These are phyloP conservation scores for Alternaria conjuncta DNA, from an alignment of 2,329 filamentous ascomycete species.

Conservation along the genomic window DNA sequence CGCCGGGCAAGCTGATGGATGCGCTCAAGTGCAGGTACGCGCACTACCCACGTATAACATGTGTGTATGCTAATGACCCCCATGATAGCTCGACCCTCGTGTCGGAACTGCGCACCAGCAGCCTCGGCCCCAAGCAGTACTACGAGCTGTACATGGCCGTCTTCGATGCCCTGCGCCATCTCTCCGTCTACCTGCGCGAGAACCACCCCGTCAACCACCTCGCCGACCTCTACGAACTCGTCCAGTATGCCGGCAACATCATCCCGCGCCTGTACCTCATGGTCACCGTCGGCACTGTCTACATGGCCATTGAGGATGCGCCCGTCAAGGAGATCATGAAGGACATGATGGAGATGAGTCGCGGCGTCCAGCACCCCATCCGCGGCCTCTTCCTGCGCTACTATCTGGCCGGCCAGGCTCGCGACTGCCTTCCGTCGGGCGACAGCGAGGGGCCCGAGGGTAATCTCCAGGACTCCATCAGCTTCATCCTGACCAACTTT, in stretches of 20 bases:
- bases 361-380: slow-evolving; percentile 95
- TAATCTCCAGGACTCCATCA: slow-evolving; percentile 96
- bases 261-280: slow-evolving; percentile 96
- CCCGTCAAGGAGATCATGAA: slow-evolving; percentile 99
- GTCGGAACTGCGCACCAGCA: slow-evolving; percentile 96
- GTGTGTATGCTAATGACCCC: slow-evolving; percentile 8
- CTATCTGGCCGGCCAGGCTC: slow-evolving; percentile 92
- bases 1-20: slow-evolving; percentile 98
- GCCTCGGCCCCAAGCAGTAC: slow-evolving; percentile 98
- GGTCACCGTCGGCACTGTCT: slow-evolving; percentile 98
- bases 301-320: slow-evolving; percentile 98
- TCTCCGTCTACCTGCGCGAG: slow-evolving; percentile 94
- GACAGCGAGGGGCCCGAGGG: slow-evolving; percentile 90
- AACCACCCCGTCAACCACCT: slow-evolving; percentile 98
- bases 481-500: slow-evolving; percentile 97
- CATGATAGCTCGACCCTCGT: slow-evolving; percentile 85
- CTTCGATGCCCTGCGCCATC: slow-evolving; percentile 95
- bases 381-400: slow-evolving; percentile 94
- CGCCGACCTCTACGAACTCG: slow-evolving; percentile 95
- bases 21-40: slow-evolving; percentile 96
- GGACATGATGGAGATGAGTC: slow-evolving; percentile 99
- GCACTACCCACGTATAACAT: too few relatives aligned
- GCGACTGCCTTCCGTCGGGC: slow-evolving; percentile 83
- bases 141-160: slow-evolving; percentile 99
- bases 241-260: slow-evolving; percentile 98